Conservation (phyloP, 768 basidiomycete genomes). For the Candolleomyces eurysporus region DNA sequence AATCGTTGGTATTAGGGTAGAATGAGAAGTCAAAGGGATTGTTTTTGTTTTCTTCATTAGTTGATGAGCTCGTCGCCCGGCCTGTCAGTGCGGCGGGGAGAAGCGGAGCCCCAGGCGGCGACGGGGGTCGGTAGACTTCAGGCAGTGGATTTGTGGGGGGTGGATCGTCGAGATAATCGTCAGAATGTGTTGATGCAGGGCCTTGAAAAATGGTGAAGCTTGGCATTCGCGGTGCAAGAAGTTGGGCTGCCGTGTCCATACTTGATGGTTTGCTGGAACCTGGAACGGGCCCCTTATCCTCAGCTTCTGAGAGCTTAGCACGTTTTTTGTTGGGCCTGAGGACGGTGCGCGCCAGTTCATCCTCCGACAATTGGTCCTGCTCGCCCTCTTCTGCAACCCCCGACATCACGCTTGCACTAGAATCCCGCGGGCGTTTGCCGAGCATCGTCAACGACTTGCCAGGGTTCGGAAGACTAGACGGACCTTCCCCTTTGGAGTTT, state of each 20-base stretch:
- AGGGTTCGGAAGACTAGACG: constrained; percentile 23
- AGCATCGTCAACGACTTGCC: constrained; percentile 47
- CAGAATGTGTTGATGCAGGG: constrained; percentile 27
- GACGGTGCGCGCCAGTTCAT: constrained; percentile 35
- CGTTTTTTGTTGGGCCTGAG: constrained; percentile 55
- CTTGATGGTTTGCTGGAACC: constrained; percentile 3
- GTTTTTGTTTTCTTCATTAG: constrained; percentile 51
- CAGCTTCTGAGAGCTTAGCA: constrained; percentile 30
- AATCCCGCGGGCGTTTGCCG: constrained; percentile 67
- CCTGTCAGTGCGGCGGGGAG: constrained; percentile 11
- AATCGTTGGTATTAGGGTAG: constrained; percentile 43
- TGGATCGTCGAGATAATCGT: constrained; percentile 37
- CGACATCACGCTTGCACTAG: constrained; percentile 40
- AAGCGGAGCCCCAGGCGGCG: constrained; percentile 28
- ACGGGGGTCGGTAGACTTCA: constrained; percentile 45
- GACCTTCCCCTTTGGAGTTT: constrained; percentile 1
- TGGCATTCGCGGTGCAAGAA: constrained; percentile 27
- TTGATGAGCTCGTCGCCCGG: constrained; percentile 43
- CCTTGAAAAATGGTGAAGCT: constrained; percentile 52
- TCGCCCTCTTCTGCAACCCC: constrained; percentile 42
- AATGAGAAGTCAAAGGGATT: constrained; percentile 50
- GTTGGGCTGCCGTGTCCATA: constrained; percentile 9
- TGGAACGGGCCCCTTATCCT: background rate
- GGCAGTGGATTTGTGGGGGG: constrained; percentile 54
- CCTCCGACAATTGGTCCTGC: constrained; percentile 34